These are phyloP conservation scores for Chytridium lagenaria DNA, from an alignment of 371 early-diverging fungal species.

Conservation along the genomic window DNA sequence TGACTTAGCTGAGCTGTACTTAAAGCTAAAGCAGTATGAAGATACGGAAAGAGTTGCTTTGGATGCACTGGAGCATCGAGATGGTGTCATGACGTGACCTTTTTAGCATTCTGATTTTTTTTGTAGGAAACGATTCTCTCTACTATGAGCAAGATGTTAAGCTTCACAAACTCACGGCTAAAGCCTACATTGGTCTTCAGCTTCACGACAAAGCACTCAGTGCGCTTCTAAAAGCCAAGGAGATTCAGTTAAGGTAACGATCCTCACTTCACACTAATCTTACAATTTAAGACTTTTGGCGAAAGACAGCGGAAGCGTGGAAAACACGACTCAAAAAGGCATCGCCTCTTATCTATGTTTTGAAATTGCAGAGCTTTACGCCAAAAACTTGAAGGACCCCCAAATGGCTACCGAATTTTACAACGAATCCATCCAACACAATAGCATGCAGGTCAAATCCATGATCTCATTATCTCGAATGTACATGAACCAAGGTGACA, in stretches of 20 bases:
- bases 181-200: constrained; percentile 18
- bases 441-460: constrained; percentile 42
- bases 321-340: constrained; percentile 20
- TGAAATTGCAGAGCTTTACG: constrained; percentile 41
- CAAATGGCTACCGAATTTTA: constrained; percentile 44
- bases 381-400: constrained; percentile 33
- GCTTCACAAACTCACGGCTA: constrained; percentile 39
- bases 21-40: constrained; percentile 45
- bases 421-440: constrained; percentile 48
- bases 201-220: constrained; percentile 32
- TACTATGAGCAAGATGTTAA: constrained; percentile 35
- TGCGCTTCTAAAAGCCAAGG: constrained; percentile 38
- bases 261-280: no score
- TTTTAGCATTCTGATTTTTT: background rate
- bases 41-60: constrained; percentile 45
- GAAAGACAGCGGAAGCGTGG: constrained; percentile 20
- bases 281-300: constrained; percentile 30
- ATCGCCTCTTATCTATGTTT: constrained; percentile 39
- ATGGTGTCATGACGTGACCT: constrained; percentile 21
- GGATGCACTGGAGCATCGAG: constrained; percentile 44
- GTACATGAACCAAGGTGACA: constrained; percentile 41
- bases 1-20: constrained; percentile 52
- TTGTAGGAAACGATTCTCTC: constrained; percentile 35
- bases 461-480: constrained; percentile 42
- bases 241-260: constrained; percentile 44